These are phyloP conservation scores for Hypoxylon sp. DNA, from an alignment of 2,329 filamentous ascomycete genomes.

Conservation along the genomic window DNA sequence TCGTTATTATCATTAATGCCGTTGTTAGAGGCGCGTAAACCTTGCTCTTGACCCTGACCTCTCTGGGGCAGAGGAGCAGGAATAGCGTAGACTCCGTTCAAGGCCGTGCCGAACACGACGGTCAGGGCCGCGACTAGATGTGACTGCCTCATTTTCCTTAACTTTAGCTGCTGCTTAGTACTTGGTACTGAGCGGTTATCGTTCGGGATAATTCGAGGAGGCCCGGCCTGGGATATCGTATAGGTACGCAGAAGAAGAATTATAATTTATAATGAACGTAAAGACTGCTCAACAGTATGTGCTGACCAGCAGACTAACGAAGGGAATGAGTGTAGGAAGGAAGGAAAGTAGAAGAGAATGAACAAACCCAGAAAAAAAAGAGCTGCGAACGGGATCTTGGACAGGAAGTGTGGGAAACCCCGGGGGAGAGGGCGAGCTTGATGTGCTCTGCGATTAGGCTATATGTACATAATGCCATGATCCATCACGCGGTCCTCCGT, in stretches of 20 bases:
- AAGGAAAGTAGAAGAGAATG: slow-evolving; percentile 12
- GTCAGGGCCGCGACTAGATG: slow-evolving; percentile 35
- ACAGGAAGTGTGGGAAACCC: slow-evolving; percentile 26
- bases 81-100: slow-evolving; percentile 38
- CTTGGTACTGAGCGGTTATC: not conserved
- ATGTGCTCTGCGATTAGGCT: slow-evolving; percentile 33
- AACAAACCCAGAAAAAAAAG: slow-evolving; percentile 35
- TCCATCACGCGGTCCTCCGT: slow-evolving; percentile 30
- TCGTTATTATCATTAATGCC: slow-evolving; percentile 1
- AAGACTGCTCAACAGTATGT: slow-evolving; percentile 40
- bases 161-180: not conserved
- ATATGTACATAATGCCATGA: slow-evolving; percentile 38
- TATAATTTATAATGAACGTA: slow-evolving; percentile 28
- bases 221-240: slow-evolving; percentile 15
- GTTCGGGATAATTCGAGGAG: slow-evolving; percentile 5
- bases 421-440: slow-evolving; percentile 15
- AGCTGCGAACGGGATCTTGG: slow-evolving; percentile 32
- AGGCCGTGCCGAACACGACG: slow-evolving; percentile 35
- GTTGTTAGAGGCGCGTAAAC: slow-evolving; percentile 2
- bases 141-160: slow-evolving; percentile 42
- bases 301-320: slow-evolving; percentile 43
- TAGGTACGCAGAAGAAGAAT: slow-evolving; percentile 12
- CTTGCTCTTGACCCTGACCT: not conserved
- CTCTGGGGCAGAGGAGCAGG: slow-evolving; percentile 17
- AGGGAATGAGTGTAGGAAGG: slow-evolving; percentile 27